Evolutionary conservation across 2,329 filamentous ascomycete genomes (phyloP).

Genomic region (Ascosphaera pollenicola): DNA sequence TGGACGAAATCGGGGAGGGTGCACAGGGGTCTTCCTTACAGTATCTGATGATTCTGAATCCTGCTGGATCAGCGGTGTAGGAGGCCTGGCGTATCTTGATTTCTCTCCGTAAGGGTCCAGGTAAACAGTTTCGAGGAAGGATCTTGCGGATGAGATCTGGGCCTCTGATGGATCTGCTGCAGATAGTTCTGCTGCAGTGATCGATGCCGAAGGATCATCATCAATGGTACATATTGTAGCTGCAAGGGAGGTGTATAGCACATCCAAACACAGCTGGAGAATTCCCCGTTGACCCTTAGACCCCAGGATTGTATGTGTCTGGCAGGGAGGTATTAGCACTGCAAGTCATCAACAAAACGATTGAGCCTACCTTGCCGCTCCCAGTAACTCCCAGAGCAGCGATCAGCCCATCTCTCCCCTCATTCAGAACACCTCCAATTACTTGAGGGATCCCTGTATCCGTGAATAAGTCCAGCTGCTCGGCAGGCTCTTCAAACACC

Average conservation of each 20-base stretch:
- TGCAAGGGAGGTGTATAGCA: constrained; percentile 65
- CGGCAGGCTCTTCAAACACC: constrained; percentile 72
- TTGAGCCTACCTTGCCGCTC: constrained; percentile 58
- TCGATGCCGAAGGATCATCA: constrained; percentile 8
- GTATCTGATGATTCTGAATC: too few species aligned
- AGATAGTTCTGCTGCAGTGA: constrained; percentile 25
- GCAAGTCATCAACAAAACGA: constrained; percentile 2
- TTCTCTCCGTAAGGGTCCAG: constrained; percentile 34
- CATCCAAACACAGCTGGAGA: constrained; percentile 76
- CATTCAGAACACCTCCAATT: constrained; percentile 60
- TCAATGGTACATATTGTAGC: constrained; percentile 44
- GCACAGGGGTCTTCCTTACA: too few species aligned
- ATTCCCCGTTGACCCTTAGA: constrained; percentile 69
- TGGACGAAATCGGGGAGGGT: too few species aligned
- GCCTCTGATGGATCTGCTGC: constrained; percentile 65
- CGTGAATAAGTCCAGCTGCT: constrained; percentile 70
- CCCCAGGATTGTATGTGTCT: constrained; percentile 93
- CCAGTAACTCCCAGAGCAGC: constrained; percentile 88
- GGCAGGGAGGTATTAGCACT: not conserved
- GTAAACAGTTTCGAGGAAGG: constrained; percentile 62
- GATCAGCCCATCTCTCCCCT: constrained; percentile 71
- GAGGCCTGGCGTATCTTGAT: not conserved
- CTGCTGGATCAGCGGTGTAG: too few species aligned
- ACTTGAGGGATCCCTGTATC: constrained; percentile 53
- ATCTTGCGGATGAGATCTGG: constrained; percentile 46